Evolutionary conservation across 768 basidiomycete genomes (phyloP).

Genomic region (Tephrocybe sp.): DNA sequence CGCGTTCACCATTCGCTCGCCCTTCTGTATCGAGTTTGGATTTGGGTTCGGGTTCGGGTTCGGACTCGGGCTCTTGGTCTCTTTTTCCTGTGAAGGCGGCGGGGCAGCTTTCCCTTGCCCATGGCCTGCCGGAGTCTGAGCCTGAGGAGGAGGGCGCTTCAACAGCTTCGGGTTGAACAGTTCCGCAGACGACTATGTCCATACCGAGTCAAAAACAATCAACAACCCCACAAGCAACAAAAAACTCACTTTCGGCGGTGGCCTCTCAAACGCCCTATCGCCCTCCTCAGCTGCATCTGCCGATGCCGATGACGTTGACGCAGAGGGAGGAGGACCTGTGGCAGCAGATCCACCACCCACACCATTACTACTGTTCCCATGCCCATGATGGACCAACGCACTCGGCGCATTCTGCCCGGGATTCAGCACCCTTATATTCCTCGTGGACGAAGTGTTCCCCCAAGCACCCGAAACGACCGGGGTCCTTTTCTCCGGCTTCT

Average conservation of each 20-base stretch:
- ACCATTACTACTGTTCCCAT: slow-evolving; percentile 6
- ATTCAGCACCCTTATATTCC: slow-evolving; percentile 49
- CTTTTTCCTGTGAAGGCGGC: slow-evolving; percentile 21
- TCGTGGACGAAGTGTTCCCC: slow-evolving; percentile 56
- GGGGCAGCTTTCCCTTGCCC: slow-evolving; percentile 17
- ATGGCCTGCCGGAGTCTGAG: background rate
- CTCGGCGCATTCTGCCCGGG: slow-evolving; percentile 26
- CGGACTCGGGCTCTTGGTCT: slow-evolving; percentile 11
- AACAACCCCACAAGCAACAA: background rate
- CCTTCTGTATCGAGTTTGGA: background rate
- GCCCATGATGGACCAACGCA: slow-evolving; percentile 36
- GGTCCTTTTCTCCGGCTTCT: slow-evolving; percentile 48
- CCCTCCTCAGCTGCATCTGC: slow-evolving; percentile 24
- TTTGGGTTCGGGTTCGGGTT: too few species aligned
- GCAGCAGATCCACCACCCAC: too few species aligned
- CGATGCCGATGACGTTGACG: too few species aligned
- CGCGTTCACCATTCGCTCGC: too few species aligned
- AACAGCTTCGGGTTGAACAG: slow-evolving; percentile 36
- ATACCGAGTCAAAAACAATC: background rate
- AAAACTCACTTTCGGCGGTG: slow-evolving; percentile 41
- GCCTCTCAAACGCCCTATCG: slow-evolving; percentile 48
- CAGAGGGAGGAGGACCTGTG: too few species aligned
- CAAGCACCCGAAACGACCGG: slow-evolving; percentile 67
- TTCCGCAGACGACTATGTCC: slow-evolving; percentile 30
- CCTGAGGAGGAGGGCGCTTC: slow-evolving; percentile 14